Percentiles rank a stretch among this genome's conserved stretches.
phyloP scores from a whole-genome alignment of 192 early-diverging fungal species.

The Backusella luteola region DNA sequence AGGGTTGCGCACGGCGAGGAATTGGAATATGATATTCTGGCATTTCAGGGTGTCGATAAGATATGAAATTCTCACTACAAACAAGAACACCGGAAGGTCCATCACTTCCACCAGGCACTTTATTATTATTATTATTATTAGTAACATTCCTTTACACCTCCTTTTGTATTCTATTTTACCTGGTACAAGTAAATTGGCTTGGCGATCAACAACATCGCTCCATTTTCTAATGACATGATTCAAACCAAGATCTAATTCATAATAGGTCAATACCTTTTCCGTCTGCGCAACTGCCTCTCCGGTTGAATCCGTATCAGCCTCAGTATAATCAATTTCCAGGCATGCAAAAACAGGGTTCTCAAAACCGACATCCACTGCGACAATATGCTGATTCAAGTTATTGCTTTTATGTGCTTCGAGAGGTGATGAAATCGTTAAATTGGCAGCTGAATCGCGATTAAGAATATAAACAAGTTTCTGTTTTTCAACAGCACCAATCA shows the following conservation, averaged over 20 bases:
- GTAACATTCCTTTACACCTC: too few species aligned
- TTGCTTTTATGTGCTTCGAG: constrained; percentile 88
- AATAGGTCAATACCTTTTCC: constrained; percentile 87
- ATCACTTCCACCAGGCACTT: constrained; percentile 83
- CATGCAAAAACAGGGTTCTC: constrained; percentile 98
- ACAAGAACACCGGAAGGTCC: constrained; percentile 98
- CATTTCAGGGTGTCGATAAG: constrained; percentile 78
- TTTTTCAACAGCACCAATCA: constrained; percentile 93
- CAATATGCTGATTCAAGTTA: constrained; percentile 74
- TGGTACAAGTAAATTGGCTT: constrained; percentile 81
- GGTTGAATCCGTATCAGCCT: constrained; percentile 74
- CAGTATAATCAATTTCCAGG: constrained; percentile 84
- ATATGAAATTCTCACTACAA: constrained; percentile 87
- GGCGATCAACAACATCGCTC: constrained; percentile 75
- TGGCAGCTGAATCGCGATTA: constrained; percentile 84
- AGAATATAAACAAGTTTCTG: constrained; percentile 96
- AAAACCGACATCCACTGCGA: constrained; percentile 95
- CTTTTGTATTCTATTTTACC: constrained; percentile 28
- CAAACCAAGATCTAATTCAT: constrained; percentile 97
- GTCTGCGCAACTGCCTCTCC: constrained; percentile 67
- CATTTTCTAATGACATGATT: constrained; percentile 99
- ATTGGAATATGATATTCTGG: constrained; percentile 71
- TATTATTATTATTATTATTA: background rate
- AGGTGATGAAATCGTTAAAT: constrained; percentile 90
- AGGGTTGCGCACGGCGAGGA: constrained; percentile 70